Percentiles rank a stretch among this genome's conserved stretches.
phyloP scores from a whole-genome alignment of 176 grass and related monocot species.

The Carex cristatella region DNA sequence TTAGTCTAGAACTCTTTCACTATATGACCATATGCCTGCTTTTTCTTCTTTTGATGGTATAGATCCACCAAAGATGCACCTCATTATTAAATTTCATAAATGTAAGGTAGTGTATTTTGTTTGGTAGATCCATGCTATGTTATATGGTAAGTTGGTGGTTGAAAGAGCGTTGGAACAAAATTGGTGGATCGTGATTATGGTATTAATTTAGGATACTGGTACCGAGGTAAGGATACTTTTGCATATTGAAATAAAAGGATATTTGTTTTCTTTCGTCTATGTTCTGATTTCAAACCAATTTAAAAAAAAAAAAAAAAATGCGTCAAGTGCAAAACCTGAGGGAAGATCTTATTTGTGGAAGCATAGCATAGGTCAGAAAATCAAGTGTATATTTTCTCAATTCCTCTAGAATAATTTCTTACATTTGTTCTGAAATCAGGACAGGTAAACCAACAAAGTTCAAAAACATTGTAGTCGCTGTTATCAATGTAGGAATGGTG shows the following conservation, averaged over 20 bases:
- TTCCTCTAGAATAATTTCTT: not conserved
- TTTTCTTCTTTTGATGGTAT: slow-evolving; percentile 8
- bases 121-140: slow-evolving; percentile 5
- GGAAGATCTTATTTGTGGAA: not conserved
- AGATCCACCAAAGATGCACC: slow-evolving; percentile 15
- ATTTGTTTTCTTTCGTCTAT: not conserved
- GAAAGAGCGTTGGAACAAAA: slow-evolving; percentile 18
- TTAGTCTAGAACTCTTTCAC: not conserved
- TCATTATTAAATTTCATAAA: slow-evolving; percentile 14
- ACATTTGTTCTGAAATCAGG: not conserved
- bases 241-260: not conserved
- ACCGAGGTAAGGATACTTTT: not conserved
- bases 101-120: slow-evolving; percentile 6
- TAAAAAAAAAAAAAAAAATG: not conserved
- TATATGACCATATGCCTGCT: not conserved
- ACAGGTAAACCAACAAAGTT: not conserved
- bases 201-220: not conserved
- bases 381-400: not conserved
- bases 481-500: not conserved
- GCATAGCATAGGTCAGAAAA: not conserved
- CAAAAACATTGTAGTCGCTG: not conserved
- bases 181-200: not conserved
- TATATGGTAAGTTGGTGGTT: slow-evolving; percentile 13
- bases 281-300: not conserved
- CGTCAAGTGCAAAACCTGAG: not conserved